phyloP scores from a whole-genome alignment of 1,284 basidiomycete species.

The Violaceomyces palustris region DNA sequence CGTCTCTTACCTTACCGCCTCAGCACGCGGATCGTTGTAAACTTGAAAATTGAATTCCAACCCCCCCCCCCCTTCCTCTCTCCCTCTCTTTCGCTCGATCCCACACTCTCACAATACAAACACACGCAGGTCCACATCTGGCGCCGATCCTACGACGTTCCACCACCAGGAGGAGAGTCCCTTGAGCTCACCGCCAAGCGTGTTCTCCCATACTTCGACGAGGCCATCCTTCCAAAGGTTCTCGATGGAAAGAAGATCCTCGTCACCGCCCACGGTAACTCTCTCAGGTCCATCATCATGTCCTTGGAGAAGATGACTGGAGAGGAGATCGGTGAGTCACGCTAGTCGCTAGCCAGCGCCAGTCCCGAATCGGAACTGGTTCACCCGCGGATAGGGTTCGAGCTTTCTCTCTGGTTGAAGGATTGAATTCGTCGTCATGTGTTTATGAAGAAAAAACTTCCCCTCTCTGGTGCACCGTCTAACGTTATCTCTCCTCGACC shows the following conservation, averaged over 20 bases:
- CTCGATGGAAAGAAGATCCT: slow-evolving; percentile 54
- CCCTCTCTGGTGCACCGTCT: too few relatives aligned
- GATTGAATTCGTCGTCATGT: too few relatives aligned
- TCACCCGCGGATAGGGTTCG: too few relatives aligned
- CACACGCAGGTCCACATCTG: slow-evolving; percentile 54
- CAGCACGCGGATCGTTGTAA: background rate
- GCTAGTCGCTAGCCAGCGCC: too few relatives aligned
- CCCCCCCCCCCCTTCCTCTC: background rate
- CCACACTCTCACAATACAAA: too few relatives aligned
- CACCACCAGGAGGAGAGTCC: slow-evolving; percentile 55
- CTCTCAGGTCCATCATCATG: slow-evolving; percentile 55
- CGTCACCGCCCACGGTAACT: slow-evolving; percentile 56
- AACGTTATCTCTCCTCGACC: too few relatives aligned
- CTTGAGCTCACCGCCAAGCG: slow-evolving; percentile 55
- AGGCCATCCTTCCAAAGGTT: slow-evolving; percentile 53
- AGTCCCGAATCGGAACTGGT: too few relatives aligned
- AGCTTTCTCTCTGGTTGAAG: too few relatives aligned
- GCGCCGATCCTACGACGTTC: slow-evolving; percentile 53
- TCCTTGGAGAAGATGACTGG: slow-evolving; percentile 52
- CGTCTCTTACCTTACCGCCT: background rate
- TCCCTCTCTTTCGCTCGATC: background rate
- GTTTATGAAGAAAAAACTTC: too few relatives aligned
- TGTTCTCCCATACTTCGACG: slow-evolving; percentile 55
- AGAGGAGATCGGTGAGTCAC: slow-evolving; percentile 51
- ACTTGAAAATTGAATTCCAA: background rate